phyloP scores from a whole-genome alignment of 169 alveolate species.

The Plasmodium falciparum region DNA sequence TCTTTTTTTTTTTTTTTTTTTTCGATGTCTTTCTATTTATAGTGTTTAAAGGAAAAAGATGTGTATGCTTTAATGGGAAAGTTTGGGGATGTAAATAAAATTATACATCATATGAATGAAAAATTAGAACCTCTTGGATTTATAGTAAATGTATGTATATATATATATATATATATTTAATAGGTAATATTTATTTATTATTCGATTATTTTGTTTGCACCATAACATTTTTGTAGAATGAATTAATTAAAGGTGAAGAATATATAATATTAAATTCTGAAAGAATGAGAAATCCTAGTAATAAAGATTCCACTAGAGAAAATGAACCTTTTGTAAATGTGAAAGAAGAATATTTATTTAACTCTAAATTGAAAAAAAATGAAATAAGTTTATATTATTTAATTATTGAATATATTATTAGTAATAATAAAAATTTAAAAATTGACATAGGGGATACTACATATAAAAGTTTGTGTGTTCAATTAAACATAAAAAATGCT shows the following conservation, averaged over 20 bases:
- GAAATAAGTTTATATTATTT: conserved; percentile 63
- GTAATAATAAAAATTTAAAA: conserved; percentile 52
- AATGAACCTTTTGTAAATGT: neutral
- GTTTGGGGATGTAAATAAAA: conserved; percentile 63
- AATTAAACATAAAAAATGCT: conserved; percentile 48
- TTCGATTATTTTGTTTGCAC: neutral
- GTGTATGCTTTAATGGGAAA: conserved; percentile 20
- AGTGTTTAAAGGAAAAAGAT: conserved; percentile 64
- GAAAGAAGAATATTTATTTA: conserved; percentile 62
- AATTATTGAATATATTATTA: conserved; percentile 49
- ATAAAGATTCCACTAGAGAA: neutral
- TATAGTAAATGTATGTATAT: conserved; percentile 28
- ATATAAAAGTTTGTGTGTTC: conserved; percentile 48
- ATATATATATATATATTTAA: neutral
- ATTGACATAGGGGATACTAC: conserved; percentile 26
- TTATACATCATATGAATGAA: conserved; percentile 58
- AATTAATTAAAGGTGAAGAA: conserved; percentile 68
- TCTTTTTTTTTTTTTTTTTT: neutral
- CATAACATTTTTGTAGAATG: conserved; percentile 17
- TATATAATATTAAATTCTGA: conserved; percentile 55
- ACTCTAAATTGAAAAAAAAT: conserved; percentile 46
- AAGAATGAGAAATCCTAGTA: conserved; percentile 12
- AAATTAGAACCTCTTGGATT: conserved; percentile 55
- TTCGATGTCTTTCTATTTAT: neutral
- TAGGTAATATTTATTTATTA: neutral